These are phyloP conservation scores for Plasmodium coatneyi DNA, from an alignment of 169 alveolate species.

Conservation along the genomic window DNA sequence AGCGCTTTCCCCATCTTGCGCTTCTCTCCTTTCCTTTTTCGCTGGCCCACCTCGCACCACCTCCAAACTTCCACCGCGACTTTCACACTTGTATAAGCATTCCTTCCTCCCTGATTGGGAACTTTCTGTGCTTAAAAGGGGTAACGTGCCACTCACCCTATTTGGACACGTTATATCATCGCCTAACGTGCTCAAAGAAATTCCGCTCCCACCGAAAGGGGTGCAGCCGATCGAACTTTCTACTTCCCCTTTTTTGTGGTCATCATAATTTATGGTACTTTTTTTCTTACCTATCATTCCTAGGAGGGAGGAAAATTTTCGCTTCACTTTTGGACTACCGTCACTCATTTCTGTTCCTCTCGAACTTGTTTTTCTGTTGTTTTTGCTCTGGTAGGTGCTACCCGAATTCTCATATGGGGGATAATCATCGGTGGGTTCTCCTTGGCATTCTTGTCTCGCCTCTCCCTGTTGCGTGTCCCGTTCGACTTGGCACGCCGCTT, in stretches of 20 bases:
- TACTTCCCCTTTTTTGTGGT: not conserved
- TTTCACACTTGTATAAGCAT: not conserved
- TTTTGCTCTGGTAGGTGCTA: conserved; percentile 15
- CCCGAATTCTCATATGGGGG: not conserved
- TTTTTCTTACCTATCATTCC: not conserved
- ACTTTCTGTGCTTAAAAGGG: not conserved
- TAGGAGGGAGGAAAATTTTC: not conserved
- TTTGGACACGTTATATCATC: not conserved
- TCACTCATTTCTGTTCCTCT: not conserved
- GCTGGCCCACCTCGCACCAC: too few species aligned
- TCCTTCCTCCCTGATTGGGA: not conserved
- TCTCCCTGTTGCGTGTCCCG: not conserved
- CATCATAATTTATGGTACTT: not conserved
- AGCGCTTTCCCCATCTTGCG: not conserved
- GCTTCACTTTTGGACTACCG: not conserved
- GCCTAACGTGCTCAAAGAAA: not conserved
- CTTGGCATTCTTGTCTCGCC: not conserved
- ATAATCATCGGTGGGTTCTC: not conserved
- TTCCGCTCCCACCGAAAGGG: not conserved
- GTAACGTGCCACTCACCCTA: not conserved
- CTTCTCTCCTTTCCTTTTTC: not conserved
- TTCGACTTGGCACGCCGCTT: not conserved
- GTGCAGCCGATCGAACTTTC: not conserved
- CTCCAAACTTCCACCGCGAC: not conserved
- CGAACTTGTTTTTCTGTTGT: not conserved